Evolutionary conservation across 2,329 filamentous ascomycete species (phyloP).

Genomic region (Drechslerella stenobrocha): DNA sequence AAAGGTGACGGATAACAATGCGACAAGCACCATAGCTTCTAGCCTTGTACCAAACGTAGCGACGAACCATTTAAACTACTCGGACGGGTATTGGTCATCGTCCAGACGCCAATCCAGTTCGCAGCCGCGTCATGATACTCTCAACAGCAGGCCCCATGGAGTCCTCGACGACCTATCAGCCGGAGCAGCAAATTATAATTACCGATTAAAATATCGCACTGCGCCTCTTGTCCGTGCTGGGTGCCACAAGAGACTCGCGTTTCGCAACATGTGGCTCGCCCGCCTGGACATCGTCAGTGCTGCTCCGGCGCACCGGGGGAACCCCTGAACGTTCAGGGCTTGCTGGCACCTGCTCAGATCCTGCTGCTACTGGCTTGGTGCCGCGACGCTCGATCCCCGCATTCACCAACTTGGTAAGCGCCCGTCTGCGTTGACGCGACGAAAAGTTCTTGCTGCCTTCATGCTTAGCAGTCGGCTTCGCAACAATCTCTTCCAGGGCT

Average conservation of each 20-base stretch:
- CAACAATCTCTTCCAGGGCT: slow-evolving; percentile 82
- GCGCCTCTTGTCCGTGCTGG: slow-evolving; percentile 85
- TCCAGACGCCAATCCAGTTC: too few relatives aligned
- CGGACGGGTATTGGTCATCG: too few relatives aligned
- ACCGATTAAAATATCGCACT: slow-evolving; percentile 64
- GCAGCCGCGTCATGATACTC: too few relatives aligned
- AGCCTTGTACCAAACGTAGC: too few relatives aligned
- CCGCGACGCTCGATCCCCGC: slow-evolving; percentile 82
- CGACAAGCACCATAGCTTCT: too few relatives aligned
- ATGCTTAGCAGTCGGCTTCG: slow-evolving; percentile 86
- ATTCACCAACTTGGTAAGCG: slow-evolving; percentile 86
- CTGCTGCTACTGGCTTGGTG: slow-evolving; percentile 63
- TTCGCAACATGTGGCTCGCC: slow-evolving; percentile 78
- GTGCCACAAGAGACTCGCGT: slow-evolving; percentile 63
- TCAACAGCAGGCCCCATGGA: not conserved
- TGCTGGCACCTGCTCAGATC: not conserved
- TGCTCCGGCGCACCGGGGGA: not conserved
- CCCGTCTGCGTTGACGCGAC: slow-evolving; percentile 85
- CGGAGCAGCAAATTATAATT: not conserved
- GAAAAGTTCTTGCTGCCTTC: slow-evolving; percentile 98
- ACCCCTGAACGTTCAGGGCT: not conserved
- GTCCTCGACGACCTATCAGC: not conserved
- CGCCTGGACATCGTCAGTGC: slow-evolving; percentile 70
- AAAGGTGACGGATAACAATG: too few relatives aligned
- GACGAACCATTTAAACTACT: too few relatives aligned